Evolutionary conservation across 2,329 filamentous ascomycete genomes (phyloP).

Genomic region (Parafenestella ontariensis): DNA sequence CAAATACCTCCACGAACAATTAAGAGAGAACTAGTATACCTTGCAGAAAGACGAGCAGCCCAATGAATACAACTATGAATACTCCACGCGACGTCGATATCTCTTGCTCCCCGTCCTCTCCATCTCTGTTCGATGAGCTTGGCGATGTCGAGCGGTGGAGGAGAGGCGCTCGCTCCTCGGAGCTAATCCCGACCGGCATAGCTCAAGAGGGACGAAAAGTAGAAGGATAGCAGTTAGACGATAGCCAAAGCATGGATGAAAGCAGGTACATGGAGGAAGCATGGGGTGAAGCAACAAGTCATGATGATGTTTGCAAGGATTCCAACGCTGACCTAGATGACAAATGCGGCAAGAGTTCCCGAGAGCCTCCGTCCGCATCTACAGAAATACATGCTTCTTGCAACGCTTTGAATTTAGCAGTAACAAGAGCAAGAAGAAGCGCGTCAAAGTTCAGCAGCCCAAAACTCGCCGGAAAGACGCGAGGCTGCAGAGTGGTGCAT

Average conservation of each 20-base stretch:
- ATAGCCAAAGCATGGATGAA: neutral
- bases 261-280: neutral
- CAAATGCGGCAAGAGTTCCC: conserved; percentile 28
- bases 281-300: conserved; percentile 6
- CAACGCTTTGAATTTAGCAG: neutral
- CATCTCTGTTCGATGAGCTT: conserved; percentile 23
- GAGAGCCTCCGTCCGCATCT: conserved; percentile 19
- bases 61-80: conserved; percentile 61
- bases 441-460: neutral
- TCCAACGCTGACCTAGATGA: conserved; percentile 18
- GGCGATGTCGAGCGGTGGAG: conserved; percentile 30
- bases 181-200: conserved; percentile 20
- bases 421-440: neutral
- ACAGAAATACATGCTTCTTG: neutral
- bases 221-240: neutral
- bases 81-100: conserved; percentile 39
- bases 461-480: neutral
- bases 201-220: neutral
- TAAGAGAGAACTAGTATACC: conserved; percentile 46
- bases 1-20: neutral
- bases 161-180: conserved; percentile 37
- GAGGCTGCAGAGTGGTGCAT: neutral
- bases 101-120: conserved; percentile 22
- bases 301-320: conserved; percentile 20
- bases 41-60: conserved; percentile 66